Percentiles rank a stretch among this genome's conserved stretches.
Evolutionary conservation across 1,284 basidiomycete genomes (phyloP).

Genomic region (Apiotrichum porosum): DNA sequence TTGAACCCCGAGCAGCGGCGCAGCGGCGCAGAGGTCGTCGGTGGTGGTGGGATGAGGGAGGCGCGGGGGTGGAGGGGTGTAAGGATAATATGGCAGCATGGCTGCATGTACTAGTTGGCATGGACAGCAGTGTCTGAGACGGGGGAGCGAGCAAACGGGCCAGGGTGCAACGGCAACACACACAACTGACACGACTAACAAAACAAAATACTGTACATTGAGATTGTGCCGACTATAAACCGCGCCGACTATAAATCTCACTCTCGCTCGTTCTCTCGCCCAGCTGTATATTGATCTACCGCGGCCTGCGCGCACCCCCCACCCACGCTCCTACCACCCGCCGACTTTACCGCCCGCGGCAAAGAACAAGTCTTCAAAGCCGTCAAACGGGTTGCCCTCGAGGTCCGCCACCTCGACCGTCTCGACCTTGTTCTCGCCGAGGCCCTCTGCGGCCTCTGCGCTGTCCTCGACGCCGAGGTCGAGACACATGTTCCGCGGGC

Average conservation of each 20-base stretch:
- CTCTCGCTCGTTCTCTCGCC: too few relatives aligned
- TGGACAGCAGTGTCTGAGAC: background rate
- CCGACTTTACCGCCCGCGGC: constrained; percentile 42
- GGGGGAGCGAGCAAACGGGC: too few relatives aligned
- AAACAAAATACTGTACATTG: too few relatives aligned
- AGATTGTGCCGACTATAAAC: too few relatives aligned
- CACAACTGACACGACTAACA: too few relatives aligned
- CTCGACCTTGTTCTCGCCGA: constrained; percentile 21
- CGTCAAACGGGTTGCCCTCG: constrained; percentile 34
- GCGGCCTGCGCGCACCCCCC: too few relatives aligned
- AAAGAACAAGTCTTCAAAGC: constrained; percentile 42
- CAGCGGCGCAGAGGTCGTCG: background rate
- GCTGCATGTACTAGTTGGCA: constrained; percentile 2
- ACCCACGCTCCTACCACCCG: constrained; percentile 32
- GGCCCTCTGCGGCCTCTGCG: background rate
- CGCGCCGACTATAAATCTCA: too few relatives aligned
- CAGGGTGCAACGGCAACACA: too few relatives aligned
- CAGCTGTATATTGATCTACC: too few relatives aligned
- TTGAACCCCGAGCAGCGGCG: background rate
- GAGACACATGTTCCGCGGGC: constrained; percentile 43
- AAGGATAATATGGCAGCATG: background rate
- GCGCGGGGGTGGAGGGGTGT: background rate
- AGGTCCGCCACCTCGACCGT: constrained; percentile 23
- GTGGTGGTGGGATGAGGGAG: background rate
- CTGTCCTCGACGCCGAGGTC: constrained; percentile 37